Base-by-base conservation (phyloP, 78 protist genomes). In the Mantamonas sphyraenae region DNA sequence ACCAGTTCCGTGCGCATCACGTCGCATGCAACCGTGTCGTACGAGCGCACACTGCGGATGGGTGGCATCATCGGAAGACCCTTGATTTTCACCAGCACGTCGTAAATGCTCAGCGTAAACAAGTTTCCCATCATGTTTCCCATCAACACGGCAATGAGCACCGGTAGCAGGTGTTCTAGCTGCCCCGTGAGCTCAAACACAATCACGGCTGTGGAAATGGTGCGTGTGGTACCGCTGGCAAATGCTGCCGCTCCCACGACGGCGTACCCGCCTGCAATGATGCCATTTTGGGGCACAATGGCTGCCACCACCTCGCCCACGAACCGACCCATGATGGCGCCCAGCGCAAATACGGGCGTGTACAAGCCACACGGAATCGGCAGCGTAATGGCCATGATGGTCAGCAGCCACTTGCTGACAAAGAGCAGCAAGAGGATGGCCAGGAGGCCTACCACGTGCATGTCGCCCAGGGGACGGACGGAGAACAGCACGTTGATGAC, bases 231-330 rank as follows among this genome's bases (percentile, higher is more conserved):
- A 14, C 88, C 92, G 31, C 84, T 80, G 33, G 89, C 81, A 4
- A 84, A n/a, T 0, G 89, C 85, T 9, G 92, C 92, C 9, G 90
- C 86, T 10, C 89, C 92, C 16, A 87, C 88, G 5, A 87, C 92
- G 0, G 89, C 89, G 64, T 83, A 87, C 8, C 83, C 91, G 31
- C 84, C 77, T 19, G 92, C 86, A 16, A 73, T 63, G 31, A 71
- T 81, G 9, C 35, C 40, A 51, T 62, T 64, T 9, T 64, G 17
- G 31, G 77, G 84, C 38, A 76, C 73, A 3, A 84, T 40, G 1
- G 74, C 26, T 22, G 58, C 53, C 80, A 83, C 64, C 28, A 72
- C 53, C 51, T 83, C 89, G 35, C 91, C 88, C 10, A 80, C 56
- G 33, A 61, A 33, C 35, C 91, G 57, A 26, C 92, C 92, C 19